Evolutionary conservation across 345 rosid species (phyloP), one percentile per base, ranked within the genome.

Genomic region (Schrenkiella parvula): DNA sequence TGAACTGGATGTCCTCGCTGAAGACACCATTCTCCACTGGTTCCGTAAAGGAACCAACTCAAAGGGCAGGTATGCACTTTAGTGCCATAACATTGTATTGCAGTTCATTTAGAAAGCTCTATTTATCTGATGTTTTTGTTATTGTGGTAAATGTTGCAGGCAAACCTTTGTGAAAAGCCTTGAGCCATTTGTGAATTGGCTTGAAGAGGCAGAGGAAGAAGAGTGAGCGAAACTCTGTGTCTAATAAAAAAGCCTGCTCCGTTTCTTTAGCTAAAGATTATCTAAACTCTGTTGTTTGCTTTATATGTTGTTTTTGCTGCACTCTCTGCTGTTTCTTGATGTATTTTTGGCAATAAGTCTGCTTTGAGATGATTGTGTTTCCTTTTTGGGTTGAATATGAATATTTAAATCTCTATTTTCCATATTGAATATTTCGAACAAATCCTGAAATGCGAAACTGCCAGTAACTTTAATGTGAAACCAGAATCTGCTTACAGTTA

Each of bases 181-280:
- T 62, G 97, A 92, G 83, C 91, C 93, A n/a, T 90, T 90, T 50
- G 96, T 95, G 74, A 90, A 82, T 5, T 95, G 98, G 99, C 93
- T 95, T 80, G 98, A 95, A 71, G 99, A 88, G 75, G 99, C 99
- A 0, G 99, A 95, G 77, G 99, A 95, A 80, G 97, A 95, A 81
- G 98, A 95, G 32, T 89, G 72, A 83, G 66, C 12, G 56, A 55
- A 39, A 3, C 7, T 21, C 4, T 22, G 54, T 48, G 8, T 10
- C 54, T 48, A 51, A 51, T 51, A 48, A 47, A 42, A 26, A 47
- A 2, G 28, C 53, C 6, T 47, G 6, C 53, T 47, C 53, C 5
- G 26, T 47, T 9, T 21, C 19, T 47, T 47, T 21, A 51, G 31
- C 17, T 23, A 5, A 13, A 51, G 56, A 51, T 1, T 39, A 6